A percentile compares a stretch with the other conserved stretches of the same genome.
Evolutionary conservation across 352 stramenopile genomes (phyloP).

Genomic region (Thraustochytrium sp.): DNA sequence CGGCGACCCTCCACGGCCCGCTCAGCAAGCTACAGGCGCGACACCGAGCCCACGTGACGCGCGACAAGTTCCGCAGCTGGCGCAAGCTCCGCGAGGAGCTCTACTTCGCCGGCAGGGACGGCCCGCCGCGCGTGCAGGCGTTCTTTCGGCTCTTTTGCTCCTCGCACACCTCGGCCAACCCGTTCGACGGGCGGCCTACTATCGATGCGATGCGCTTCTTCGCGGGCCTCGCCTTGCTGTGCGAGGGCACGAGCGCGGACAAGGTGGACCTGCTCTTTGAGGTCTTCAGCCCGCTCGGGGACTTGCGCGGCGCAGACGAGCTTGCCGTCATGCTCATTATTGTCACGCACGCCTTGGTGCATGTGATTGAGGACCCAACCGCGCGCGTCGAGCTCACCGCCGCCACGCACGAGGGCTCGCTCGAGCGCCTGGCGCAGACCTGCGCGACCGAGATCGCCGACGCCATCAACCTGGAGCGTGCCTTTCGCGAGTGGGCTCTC

Average conservation of each 20-base stretch:
- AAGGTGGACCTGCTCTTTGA: not conserved
- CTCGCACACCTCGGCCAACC: not conserved
- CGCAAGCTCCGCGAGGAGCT: not conserved
- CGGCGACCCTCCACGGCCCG: no score
- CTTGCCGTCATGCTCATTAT: not conserved
- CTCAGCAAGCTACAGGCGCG: not conserved
- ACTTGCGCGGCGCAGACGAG: not conserved
- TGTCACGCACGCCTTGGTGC: not conserved
- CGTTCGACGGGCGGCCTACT: not conserved
- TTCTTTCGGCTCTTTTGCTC: not conserved
- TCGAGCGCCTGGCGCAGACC: not conserved
- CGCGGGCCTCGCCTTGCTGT: not conserved
- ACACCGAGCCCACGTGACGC: not conserved
- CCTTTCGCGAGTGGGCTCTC: not conserved
- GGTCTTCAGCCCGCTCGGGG: not conserved
- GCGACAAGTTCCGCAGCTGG: not conserved
- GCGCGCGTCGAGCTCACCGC: not conserved
- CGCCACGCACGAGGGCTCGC: not conserved
- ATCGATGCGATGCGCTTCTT: not conserved
- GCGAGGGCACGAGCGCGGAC: not conserved
- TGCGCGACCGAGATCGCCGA: not conserved
- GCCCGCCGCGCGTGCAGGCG: not conserved
- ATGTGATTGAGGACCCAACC: not conserved
- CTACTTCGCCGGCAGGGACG: not conserved
- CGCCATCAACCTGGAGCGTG: not conserved